Evolutionary conservation across 192 early-diverging fungal species (phyloP).

Genomic region (Chytriomyces hyalinus): DNA sequence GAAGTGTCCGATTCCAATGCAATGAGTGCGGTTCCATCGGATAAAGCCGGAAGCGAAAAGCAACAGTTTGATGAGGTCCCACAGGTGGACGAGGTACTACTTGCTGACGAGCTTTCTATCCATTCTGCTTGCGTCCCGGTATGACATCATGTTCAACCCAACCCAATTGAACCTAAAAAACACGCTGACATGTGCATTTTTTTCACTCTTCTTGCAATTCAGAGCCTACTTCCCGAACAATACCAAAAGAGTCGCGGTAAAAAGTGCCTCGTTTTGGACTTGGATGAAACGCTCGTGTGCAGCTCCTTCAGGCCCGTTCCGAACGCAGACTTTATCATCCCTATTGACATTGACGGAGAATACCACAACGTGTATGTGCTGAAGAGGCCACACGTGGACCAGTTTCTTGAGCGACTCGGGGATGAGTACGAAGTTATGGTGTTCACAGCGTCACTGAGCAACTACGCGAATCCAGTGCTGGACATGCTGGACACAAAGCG

Average conservation of each 20-base stretch:
- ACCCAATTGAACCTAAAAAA: no score
- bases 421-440: conserved; percentile 85
- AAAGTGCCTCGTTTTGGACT: conserved; percentile 87
- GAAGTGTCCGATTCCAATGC: no score
- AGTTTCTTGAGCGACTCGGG: conserved; percentile 80
- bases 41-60: no score
- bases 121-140: no score
- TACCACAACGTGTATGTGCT: conserved; percentile 89
- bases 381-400: conserved; percentile 88
- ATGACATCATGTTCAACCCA: no score
- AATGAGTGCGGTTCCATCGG: no score
- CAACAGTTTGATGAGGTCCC: no score
- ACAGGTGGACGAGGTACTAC: no score
- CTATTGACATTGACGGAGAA: conserved; percentile 84
- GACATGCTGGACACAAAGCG: conserved; percentile 79
- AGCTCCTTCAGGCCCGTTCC: conserved; percentile 83
- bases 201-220: no score
- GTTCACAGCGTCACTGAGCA: conserved; percentile 87
- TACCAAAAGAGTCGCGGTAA: conserved; percentile 44
- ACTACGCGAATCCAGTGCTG: conserved; percentile 91
- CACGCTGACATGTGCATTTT: no score
- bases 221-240: no score
- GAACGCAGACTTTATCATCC: conserved; percentile 83
- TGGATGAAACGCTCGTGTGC: conserved; percentile 92
- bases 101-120: no score